phyloP scores from a whole-genome alignment of 2,329 filamentous ascomycete species.

The Lachnellula occidentalis region DNA sequence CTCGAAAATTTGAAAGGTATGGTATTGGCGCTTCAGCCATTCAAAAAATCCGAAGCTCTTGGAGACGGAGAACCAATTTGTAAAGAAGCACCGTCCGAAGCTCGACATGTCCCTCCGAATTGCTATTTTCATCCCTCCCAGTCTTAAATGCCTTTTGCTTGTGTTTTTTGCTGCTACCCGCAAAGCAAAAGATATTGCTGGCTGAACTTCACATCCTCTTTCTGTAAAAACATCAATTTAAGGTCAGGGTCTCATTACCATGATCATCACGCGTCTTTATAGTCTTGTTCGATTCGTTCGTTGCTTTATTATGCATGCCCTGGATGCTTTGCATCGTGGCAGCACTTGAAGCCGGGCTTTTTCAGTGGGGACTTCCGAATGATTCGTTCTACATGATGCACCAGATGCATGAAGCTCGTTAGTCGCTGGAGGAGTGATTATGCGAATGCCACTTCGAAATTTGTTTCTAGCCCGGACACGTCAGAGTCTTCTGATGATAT shows the following conservation, averaged over 20 bases:
- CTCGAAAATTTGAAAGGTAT: too few species aligned
- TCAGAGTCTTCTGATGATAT: constrained; percentile 22
- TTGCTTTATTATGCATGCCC: constrained; percentile 16
- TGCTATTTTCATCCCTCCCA: background rate
- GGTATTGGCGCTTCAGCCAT: too few species aligned
- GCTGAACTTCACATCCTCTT: constrained; percentile 5
- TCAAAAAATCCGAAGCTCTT: background rate
- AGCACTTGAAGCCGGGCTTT: constrained; percentile 13
- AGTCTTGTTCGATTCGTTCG: constrained; percentile 25
- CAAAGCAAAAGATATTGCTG: background rate
- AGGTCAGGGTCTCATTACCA: background rate
- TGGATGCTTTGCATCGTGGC: constrained; percentile 29
- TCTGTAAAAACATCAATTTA: background rate
- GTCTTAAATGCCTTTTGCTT: background rate
- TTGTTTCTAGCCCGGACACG: constrained; percentile 24
- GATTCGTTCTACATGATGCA: constrained; percentile 21
- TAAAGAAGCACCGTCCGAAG: background rate
- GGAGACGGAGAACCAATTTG: background rate
- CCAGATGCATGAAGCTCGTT: constrained; percentile 6
- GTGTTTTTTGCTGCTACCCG: background rate
- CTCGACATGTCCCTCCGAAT: background rate
- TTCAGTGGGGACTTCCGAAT: constrained; percentile 14
- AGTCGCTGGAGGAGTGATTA: constrained; percentile 22
- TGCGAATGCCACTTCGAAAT: constrained; percentile 15
- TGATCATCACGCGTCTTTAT: constrained; percentile 21